These are phyloP conservation scores for Mikania micrantha DNA, from an alignment of 129 eudicot species.

Conservation along the genomic window DNA sequence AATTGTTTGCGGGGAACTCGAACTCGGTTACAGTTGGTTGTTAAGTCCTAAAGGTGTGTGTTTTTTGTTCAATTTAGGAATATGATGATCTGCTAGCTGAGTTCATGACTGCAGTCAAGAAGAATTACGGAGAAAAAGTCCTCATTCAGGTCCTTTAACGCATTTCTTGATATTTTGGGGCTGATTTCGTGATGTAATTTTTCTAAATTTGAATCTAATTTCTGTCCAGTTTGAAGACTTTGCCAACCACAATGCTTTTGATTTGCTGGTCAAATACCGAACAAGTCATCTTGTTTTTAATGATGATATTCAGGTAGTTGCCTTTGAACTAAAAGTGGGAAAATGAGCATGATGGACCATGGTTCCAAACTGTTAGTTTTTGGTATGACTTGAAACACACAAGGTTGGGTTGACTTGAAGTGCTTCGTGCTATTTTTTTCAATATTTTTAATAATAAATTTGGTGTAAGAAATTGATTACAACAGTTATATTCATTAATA, in stretches of 20 bases:
- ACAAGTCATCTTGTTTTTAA: constrained; percentile 86
- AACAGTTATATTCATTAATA: background rate
- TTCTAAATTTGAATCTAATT: background rate
- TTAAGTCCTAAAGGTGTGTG: background rate
- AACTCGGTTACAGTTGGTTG: background rate
- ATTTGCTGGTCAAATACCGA: constrained; percentile 73
- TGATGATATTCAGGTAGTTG: constrained; percentile 88
- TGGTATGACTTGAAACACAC: background rate
- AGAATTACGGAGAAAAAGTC: constrained; percentile 88
- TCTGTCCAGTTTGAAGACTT: constrained; percentile 75
- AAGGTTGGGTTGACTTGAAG: background rate
- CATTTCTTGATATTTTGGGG: background rate
- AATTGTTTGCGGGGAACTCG: background rate
- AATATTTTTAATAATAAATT: background rate
- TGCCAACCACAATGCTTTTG: constrained; percentile 97
- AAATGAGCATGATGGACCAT: no score
- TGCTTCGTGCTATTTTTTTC: background rate
- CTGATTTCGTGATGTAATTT: background rate
- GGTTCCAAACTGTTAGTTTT: no score
- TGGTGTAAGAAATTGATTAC: background rate
- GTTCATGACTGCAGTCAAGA: constrained; percentile 95
- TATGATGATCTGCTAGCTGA: constrained; percentile 79
- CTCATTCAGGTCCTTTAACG: constrained; percentile 50
- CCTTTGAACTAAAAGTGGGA: background rate
- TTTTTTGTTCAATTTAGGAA: constrained; percentile 41